Evolutionary conservation across 345 rosid genomes (phyloP).

Genomic region (Noccaea bulbosa): DNA sequence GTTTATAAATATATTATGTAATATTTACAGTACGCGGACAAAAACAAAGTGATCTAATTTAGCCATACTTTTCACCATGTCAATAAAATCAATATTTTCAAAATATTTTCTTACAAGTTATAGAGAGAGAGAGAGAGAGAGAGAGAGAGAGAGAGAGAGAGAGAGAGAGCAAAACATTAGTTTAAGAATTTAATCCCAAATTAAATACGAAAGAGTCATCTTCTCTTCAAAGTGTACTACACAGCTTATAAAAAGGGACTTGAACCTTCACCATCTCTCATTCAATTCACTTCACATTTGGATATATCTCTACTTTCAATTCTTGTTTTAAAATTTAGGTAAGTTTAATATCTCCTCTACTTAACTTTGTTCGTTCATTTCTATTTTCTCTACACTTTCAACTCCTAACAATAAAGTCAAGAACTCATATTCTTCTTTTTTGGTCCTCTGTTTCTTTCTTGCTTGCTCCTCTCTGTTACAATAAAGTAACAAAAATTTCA

Average conservation of each 20-base stretch:
- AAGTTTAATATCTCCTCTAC: slow-evolving; percentile 12
- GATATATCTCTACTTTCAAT: slow-evolving; percentile 16
- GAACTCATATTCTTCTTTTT: slow-evolving; percentile 28
- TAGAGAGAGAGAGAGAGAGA: too few relatives aligned
- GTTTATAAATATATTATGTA: too few relatives aligned
- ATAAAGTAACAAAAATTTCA: neutral
- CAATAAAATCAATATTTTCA: too few relatives aligned
- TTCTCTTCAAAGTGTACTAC: neutral
- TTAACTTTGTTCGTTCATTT: neutral
- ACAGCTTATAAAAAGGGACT: slow-evolving; percentile 36
- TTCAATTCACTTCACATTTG: slow-evolving; percentile 41
- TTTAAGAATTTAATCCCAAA: slow-evolving; percentile 2
- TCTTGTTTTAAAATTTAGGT: slow-evolving; percentile 36
- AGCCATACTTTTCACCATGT: too few relatives aligned
- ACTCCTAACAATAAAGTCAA: slow-evolving; percentile 6
- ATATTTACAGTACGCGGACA: too few relatives aligned
- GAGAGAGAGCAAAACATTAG: neutral
- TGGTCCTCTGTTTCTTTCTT: slow-evolving; percentile 30
- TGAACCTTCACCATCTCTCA: slow-evolving; percentile 30
- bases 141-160: neutral
- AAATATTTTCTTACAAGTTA: too few relatives aligned
- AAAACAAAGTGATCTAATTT: too few relatives aligned
- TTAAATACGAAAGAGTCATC: slow-evolving; percentile 10
- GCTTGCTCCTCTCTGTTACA: neutral
- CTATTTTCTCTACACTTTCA: slow-evolving; percentile 12